Evolutionary conservation across 176 grass and related monocot species (phyloP), one percentile per base, ranked within the genome.

Genomic region (Juncus inflexus): DNA sequence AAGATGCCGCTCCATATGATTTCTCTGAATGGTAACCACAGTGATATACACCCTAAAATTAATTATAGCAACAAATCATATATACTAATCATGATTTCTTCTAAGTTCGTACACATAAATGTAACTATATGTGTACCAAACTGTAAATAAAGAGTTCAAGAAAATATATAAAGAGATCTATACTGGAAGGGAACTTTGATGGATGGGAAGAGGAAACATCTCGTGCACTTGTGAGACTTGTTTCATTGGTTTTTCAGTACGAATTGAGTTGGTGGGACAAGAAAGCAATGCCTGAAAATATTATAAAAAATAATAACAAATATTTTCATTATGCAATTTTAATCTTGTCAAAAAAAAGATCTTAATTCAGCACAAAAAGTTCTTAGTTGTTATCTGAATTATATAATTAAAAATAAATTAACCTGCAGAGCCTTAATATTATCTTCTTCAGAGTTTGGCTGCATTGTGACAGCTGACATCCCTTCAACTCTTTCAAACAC

Each of bases 221-320:
- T 86, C 64, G 3, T 90, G 87, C 70, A 90, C 91, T 83, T 85
- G 76, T 11, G 85, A 62, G 40, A 96, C 90, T 62, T 83, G 69
- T 4, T 88, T 42, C 1, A 83, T 19, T 49, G 84, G 81, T 62
- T 79, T 86, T 12, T 90, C 74, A 0, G 87, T 90, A 60, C 84
- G 91, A 53, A 90, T 96, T 5, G 91, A 96, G 49, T 69, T 67
- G 12, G 91, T 90, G 54, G 91, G 91, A 63, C 91, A 90, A 16
- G 87, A 85, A 11, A 96, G 81, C 74, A 96, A 61, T 12, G 91
- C 84, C 91, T 96, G 84, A 7, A 70, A 7, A 58, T 41, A 9
- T 6, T 47, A 47, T 47, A 6, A 45, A 45, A 7, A 45, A 45
- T 47, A 47, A 47, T 47, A 47, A 6, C 43, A 47, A 6, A 47